Evolutionary conservation across 176 grass and related monocot genomes (phyloP).

Genomic region (Ampelocalamus luodianensis): DNA sequence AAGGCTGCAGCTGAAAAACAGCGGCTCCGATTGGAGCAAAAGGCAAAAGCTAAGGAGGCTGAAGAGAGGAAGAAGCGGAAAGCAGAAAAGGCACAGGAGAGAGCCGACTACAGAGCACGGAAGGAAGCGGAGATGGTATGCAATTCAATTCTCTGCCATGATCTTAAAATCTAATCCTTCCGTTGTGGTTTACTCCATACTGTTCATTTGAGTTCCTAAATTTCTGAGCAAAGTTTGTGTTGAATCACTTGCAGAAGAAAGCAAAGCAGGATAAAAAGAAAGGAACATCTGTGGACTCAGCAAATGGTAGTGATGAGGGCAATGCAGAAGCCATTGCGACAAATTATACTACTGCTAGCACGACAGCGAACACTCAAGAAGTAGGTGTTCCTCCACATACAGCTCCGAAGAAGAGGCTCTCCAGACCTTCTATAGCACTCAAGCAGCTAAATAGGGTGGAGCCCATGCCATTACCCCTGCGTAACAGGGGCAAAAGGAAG

Average conservation of each 20-base stretch:
- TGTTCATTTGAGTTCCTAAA: conserved; percentile 22
- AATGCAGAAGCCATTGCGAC: conserved; percentile 11
- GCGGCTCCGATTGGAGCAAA: conserved; percentile 67
- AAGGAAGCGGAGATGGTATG: conserved; percentile 81
- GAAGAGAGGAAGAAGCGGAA: conserved; percentile 83
- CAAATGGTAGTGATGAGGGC: conserved; percentile 29
- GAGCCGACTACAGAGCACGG: conserved; percentile 65
- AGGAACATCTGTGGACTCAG: background rate
- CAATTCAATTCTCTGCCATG: conserved; percentile 17
- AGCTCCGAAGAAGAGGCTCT: conserved; percentile 35
- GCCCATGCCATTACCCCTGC: conserved; percentile 68
- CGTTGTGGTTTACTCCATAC: background rate
- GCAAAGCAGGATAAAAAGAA: conserved; percentile 68
- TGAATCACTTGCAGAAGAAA: conserved; percentile 65
- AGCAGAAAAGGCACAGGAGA: conserved; percentile 69
- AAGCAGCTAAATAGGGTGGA: conserved; percentile 72
- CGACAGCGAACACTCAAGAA: conserved; percentile 41
- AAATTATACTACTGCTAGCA: conserved; percentile 35
- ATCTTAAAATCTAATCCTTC: conserved; percentile 8
- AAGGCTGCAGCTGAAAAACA: conserved; percentile 71
- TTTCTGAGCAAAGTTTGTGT: background rate
- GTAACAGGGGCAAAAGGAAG: conserved; percentile 64
- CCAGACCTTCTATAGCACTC: conserved; percentile 37
- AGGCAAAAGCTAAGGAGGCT: conserved; percentile 83
- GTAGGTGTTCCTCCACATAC: conserved; percentile 20